A percentile compares a stretch with the other conserved stretches of the same genome.
These are phyloP conservation scores for Poa annua DNA, from an alignment of 176 grass and related monocot genomes.

Conservation along the genomic window DNA sequence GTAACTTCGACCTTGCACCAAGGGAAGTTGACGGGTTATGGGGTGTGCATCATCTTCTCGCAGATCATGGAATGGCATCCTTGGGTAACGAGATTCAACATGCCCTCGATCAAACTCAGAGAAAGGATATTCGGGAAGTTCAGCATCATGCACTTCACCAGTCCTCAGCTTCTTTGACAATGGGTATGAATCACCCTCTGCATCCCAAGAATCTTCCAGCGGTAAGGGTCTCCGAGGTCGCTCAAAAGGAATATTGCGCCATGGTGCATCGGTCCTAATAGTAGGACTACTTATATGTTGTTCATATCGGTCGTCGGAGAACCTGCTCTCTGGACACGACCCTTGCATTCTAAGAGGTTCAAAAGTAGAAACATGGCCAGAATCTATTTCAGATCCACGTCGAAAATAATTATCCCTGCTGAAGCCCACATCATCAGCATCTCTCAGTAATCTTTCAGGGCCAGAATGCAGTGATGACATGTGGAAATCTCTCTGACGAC, in stretches of 20 bases:
- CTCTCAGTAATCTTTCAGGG: constrained; percentile 41
- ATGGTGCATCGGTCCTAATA: constrained; percentile 48
- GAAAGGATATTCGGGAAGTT: constrained; percentile 94
- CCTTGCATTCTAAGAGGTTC: constrained; percentile 49
- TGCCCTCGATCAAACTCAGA: constrained; percentile 62
- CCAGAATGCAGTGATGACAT: constrained; percentile 39
- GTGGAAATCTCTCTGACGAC: constrained; percentile 55
- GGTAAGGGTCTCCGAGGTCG: constrained; percentile 48
- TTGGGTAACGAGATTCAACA: constrained; percentile 41
- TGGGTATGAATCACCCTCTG: constrained; percentile 52
- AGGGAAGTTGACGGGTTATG: constrained; percentile 35
- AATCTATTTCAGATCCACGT: constrained; percentile 39
- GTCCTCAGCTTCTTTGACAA: constrained; percentile 61
- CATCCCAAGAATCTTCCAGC: constrained; percentile 57
- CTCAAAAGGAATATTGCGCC: constrained; percentile 60
- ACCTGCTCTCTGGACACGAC: constrained; percentile 51
- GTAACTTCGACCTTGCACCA: constrained; percentile 41
- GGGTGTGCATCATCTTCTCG: constrained; percentile 45
- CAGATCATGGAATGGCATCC: constrained; percentile 51
- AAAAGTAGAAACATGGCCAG: constrained; percentile 37
- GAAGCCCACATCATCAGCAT: constrained; percentile 50
- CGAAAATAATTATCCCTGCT: constrained; percentile 48
- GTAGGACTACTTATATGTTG: constrained; percentile 47
- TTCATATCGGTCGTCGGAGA: constrained; percentile 60
- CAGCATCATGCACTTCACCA: constrained; percentile 57